Conservation (phyloP, 768 basidiomycete genomes). For the Tricholoma terreum region DNA sequence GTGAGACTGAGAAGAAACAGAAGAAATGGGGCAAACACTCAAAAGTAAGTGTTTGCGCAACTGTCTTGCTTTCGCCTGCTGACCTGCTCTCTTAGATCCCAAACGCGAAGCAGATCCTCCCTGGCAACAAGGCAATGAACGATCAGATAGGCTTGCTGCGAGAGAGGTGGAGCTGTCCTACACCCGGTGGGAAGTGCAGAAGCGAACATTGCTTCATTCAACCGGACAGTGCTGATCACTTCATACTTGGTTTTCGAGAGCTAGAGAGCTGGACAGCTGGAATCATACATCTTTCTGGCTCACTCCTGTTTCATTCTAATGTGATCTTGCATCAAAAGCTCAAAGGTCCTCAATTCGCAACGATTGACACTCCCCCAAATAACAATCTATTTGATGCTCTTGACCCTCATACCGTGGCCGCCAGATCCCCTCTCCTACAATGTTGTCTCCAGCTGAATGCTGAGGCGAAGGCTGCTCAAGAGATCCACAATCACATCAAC, state of each 20-base stretch:
- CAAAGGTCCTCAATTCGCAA: conserved; percentile 3
- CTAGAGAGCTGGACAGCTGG: background rate
- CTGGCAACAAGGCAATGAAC: background rate
- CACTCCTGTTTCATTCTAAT: too few relatives aligned
- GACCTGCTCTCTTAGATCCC: background rate
- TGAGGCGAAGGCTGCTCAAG: conserved; percentile 6
- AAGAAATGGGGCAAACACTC: background rate
- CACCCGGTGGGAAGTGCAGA: too few relatives aligned
- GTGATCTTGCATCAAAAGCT: background rate
- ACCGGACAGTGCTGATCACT: background rate
- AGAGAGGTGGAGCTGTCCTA: background rate
- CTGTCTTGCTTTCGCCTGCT: background rate
- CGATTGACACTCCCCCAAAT: conserved; percentile 13
- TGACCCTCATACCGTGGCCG: background rate
- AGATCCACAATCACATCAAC: background rate
- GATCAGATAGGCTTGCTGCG: background rate
- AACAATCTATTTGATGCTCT: conserved; percentile 14
- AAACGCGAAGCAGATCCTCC: background rate
- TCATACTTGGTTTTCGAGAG: background rate
- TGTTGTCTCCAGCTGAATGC: conserved; percentile 11
- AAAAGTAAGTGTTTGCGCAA: background rate
- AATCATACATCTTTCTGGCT: too few relatives aligned
- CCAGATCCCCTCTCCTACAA: conserved; percentile 17
- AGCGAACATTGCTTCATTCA: background rate
- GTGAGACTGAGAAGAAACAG: background rate